Base-by-base conservation (phyloP, 2,329 filamentous ascomycete genomes). In the Conoideocrella luteorostrata region DNA sequence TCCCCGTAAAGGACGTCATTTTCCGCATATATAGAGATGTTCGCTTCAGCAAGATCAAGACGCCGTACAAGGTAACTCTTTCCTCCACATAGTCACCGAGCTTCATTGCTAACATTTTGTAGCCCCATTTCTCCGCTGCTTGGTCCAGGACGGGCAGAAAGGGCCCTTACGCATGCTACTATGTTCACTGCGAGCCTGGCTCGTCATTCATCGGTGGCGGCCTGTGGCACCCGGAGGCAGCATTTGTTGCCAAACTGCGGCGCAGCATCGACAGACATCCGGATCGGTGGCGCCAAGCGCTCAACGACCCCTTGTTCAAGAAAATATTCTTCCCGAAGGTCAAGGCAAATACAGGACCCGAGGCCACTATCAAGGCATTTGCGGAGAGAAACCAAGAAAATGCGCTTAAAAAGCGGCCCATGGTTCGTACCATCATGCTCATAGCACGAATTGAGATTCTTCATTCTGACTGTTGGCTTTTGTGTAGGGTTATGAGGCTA, bases 11-110 rank as follows among this genome's bases (percentile, higher is more conserved):
- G 62, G 89, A 95, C 58, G 70, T 95, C 53, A 80, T 88, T 38
- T 95, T 91, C 61, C 82, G 89, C 48, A 93, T 95, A 47, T 88
- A 95, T 64, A 75, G 89, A 54, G 89, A 95, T 55, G 76, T 93
- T 34, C 80, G 89, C 44, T 95, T 95, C 66, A 86, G 77, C 56
- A 85, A 87, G 53, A 83, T 95, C 56, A 85, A 78, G 17, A 93
- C 88, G 3, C 89, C 90, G 0, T 95, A 95, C 70, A 95, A 94
- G 75, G 86, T 86, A 66, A 55, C 70, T 50, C 36, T 33, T 22
- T 24, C 7, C 17, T 13, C n/a, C 23, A 22, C 6, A 20, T 15
- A 12, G 5, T 13, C 13, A 24, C 18, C 9, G 18, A 10, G 11
- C 7, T 20, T 32, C 18, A 18, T 46, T 5, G 13, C 13, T 11